phyloP scores from a whole-genome alignment of 140 eudicot genomes.

The Bidens hawaiensis region DNA sequence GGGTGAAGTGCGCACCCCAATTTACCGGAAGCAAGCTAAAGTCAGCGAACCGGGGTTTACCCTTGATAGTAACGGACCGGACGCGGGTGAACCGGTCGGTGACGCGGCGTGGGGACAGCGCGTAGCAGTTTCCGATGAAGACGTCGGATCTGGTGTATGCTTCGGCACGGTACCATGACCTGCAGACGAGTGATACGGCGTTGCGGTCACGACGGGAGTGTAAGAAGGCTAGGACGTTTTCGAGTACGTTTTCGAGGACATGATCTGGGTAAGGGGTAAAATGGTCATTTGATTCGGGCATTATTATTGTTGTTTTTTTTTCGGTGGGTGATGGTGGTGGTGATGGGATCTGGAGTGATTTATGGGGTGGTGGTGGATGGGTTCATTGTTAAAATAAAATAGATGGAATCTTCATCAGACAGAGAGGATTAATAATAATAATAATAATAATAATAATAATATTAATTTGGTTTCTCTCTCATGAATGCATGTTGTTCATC shows the following conservation, averaged over 20 bases:
- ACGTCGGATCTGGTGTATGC: slow-evolving; percentile 74
- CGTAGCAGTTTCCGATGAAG: slow-evolving; percentile 66
- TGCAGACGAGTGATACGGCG: slow-evolving; percentile 67
- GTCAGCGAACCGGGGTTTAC: slow-evolving; percentile 74
- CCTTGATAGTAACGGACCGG: slow-evolving; percentile 50
- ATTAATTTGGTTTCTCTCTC: too few species aligned
- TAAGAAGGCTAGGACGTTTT: slow-evolving; percentile 47
- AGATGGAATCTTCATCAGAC: too few species aligned
- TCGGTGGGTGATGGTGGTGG: too few species aligned
- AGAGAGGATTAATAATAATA: too few species aligned
- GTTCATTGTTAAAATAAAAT: too few species aligned
- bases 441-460: too few species aligned
- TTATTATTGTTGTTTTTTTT: too few species aligned
- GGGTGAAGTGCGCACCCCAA: slow-evolving; percentile 69
- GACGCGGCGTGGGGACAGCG: slow-evolving; percentile 49
- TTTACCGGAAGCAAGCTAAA: slow-evolving; percentile 52
- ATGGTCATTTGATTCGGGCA: too few species aligned
- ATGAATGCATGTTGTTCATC: too few species aligned
- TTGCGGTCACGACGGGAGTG: slow-evolving; percentile 54
- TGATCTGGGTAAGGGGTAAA: slow-evolving; percentile 51
- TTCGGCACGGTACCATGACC: slow-evolving; percentile 75
- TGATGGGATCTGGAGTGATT: too few species aligned
- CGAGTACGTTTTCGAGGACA: slow-evolving; percentile 67
- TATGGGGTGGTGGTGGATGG: too few species aligned
- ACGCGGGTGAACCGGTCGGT: slow-evolving; percentile 43